A percentile compares a stretch with the other conserved stretches of the same genome.
Evolutionary conservation across 768 basidiomycete genomes (phyloP).

Genomic region (Phlebiopsis flavidoalba): DNA sequence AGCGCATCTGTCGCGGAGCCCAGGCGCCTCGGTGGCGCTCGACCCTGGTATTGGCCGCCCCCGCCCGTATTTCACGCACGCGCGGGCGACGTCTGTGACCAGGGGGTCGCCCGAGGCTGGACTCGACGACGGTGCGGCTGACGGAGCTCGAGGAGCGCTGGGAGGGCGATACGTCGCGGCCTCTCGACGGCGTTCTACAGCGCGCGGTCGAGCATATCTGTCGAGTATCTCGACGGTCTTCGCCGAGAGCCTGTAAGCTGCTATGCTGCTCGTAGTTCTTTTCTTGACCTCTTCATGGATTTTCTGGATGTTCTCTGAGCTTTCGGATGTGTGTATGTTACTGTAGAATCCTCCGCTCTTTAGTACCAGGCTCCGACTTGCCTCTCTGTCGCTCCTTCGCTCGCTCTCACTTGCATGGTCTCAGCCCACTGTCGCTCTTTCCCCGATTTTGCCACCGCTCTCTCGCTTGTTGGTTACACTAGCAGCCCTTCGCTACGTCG

Average conservation of each 20-base stretch:
- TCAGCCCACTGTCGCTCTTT: no score
- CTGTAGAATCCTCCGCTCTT: background rate
- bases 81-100: background rate
- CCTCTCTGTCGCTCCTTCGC: background rate
- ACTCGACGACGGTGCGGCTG: background rate
- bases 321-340: background rate
- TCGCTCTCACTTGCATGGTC: no score
- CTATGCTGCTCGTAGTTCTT: background rate
- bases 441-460: no score
- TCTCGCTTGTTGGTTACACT: no score
- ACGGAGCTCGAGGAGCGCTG: conserved; percentile 1
- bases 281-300: background rate
- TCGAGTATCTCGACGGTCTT: background rate
- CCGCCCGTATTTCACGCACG: background rate
- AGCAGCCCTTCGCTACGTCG: no score
- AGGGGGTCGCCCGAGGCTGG: background rate
- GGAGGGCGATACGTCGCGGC: conserved; percentile 6
- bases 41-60: background rate
- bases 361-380: background rate
- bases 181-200: conserved; percentile 11
- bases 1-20: background rate
- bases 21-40: background rate
- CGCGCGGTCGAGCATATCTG: conserved; percentile 7
- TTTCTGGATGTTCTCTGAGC: background rate
- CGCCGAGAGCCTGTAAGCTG: background rate